phyloP scores from a whole-genome alignment of 305 asterid genomes.

The Fraxinus platypoda region DNA sequence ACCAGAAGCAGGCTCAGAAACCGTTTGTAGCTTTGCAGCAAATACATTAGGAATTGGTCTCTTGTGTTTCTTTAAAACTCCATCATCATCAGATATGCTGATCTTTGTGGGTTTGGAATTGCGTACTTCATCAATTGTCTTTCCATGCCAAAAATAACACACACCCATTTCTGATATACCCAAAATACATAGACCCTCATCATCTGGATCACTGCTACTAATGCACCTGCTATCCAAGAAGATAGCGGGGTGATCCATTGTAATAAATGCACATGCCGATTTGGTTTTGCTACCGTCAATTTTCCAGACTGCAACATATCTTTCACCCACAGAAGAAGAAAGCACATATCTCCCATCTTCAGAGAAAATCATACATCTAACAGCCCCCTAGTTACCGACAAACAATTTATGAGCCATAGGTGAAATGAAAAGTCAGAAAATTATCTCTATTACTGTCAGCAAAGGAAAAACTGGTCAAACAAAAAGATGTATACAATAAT shows the following conservation, averaged over 20 bases:
- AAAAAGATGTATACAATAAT: neutral
- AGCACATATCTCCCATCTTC: constrained; percentile 76
- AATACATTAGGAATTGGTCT: constrained; percentile 59
- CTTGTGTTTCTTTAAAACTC: constrained; percentile 45
- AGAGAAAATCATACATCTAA: constrained; percentile 76
- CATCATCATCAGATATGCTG: constrained; percentile 50
- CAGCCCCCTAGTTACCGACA: constrained; percentile 58
- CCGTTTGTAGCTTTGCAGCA: constrained; percentile 72
- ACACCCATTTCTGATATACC: constrained; percentile 87
- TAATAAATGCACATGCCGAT: constrained; percentile 56
- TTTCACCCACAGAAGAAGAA: constrained; percentile 77
- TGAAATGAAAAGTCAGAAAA: neutral
- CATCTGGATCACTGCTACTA: constrained; percentile 35
- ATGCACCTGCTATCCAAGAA: constrained; percentile 63
- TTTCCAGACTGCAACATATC: constrained; percentile 80
- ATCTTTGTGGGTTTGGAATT: constrained; percentile 74
- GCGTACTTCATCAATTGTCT: constrained; percentile 56
- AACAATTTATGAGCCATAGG: neutral
- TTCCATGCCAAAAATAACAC: constrained; percentile 87
- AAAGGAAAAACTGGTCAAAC: neutral
- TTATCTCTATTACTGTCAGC: neutral
- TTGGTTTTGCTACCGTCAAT: constrained; percentile 68
- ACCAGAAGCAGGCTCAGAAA: constrained; percentile 47
- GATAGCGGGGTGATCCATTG: constrained; percentile 92
- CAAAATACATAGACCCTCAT: constrained; percentile 56